These are phyloP conservation scores for Strobilomyces echinocephalus DNA, from an alignment of 768 basidiomycete species.

Conservation along the genomic window DNA sequence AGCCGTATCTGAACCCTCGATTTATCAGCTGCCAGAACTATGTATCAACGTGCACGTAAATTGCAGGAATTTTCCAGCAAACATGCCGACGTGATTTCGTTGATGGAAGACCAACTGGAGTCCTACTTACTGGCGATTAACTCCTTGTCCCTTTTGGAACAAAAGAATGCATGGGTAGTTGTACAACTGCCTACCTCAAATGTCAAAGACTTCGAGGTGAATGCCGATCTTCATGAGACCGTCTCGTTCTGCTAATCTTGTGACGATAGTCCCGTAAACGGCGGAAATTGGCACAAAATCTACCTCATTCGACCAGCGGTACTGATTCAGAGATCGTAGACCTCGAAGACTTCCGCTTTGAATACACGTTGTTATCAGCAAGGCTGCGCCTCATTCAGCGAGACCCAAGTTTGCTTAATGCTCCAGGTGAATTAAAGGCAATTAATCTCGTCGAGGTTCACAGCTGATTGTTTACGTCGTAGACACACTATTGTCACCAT, in stretches of 20 bases:
- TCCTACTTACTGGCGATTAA: slow-evolving; percentile 87
- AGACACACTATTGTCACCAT: slow-evolving; percentile 53
- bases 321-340: slow-evolving; percentile 72
- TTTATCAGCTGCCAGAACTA: slow-evolving; percentile 72
- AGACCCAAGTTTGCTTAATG: slow-evolving; percentile 57
- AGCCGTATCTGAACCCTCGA: slow-evolving; percentile 24
- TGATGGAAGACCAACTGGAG: slow-evolving; percentile 68
- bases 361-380: slow-evolving; percentile 70
- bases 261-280: slow-evolving; percentile 58
- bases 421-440: slow-evolving; percentile 51
- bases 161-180: slow-evolving; percentile 78
- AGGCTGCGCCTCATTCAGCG: slow-evolving; percentile 69
- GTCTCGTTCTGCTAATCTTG: slow-evolving; percentile 14
- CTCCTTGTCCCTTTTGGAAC: slow-evolving; percentile 76
- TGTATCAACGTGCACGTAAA: slow-evolving; percentile 90
- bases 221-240: slow-evolving; percentile 17
- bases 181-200: slow-evolving; percentile 51
- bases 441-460: slow-evolving; percentile 8
- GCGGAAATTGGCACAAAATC: slow-evolving; percentile 63
- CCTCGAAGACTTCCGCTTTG: slow-evolving; percentile 73
- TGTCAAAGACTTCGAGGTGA: slow-evolving; percentile 43
- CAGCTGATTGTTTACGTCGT: slow-evolving; percentile 22
- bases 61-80: slow-evolving; percentile 45
- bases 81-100: slow-evolving; percentile 34
- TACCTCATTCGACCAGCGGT: slow-evolving; percentile 71